phyloP scores from a whole-genome alignment of 2,329 filamentous ascomycete genomes.

The Cercospora janseana region DNA sequence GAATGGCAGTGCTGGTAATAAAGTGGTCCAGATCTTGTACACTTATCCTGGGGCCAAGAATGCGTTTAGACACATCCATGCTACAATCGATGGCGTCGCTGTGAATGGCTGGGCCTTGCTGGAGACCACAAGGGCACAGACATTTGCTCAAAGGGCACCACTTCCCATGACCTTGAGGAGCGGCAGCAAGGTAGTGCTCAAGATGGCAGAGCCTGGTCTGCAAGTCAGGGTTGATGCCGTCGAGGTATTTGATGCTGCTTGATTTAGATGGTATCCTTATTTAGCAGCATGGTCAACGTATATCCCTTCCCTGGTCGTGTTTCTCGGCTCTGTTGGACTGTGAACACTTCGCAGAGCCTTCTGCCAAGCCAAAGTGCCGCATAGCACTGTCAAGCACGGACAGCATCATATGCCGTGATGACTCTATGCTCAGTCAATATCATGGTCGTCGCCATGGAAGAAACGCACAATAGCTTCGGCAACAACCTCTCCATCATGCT shows the following conservation, averaged over 20 bases:
- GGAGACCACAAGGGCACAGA: constrained; percentile 27
- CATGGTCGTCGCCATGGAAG: constrained; percentile 52
- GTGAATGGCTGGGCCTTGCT: constrained; percentile 24
- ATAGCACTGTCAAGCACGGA: neutral
- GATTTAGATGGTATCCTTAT: neutral
- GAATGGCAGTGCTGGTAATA: constrained; percentile 22
- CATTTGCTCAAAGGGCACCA: constrained; percentile 27
- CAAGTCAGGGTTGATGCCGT: constrained; percentile 27
- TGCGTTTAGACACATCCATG: constrained; percentile 26
- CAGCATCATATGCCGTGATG: neutral
- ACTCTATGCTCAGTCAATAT: constrained; percentile 29
- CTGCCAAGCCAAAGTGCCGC: too few species aligned
- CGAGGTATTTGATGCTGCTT: constrained; percentile 25
- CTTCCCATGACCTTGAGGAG: constrained; percentile 23
- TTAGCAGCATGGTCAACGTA: too few species aligned
- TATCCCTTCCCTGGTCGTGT: too few species aligned
- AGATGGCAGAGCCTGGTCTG: constrained; percentile 25
- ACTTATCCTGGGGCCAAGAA: constrained; percentile 30
- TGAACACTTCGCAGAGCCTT: too few species aligned
- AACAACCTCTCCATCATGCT: constrained; percentile 43
- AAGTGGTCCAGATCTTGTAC: constrained; percentile 29
- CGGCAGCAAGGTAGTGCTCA: constrained; percentile 25
- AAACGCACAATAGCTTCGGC: constrained; percentile 45
- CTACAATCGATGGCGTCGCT: constrained; percentile 22
- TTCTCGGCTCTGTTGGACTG: too few species aligned